phyloP scores from a whole-genome alignment of 2,329 filamentous ascomycete genomes.

The Penicillium sp. region DNA sequence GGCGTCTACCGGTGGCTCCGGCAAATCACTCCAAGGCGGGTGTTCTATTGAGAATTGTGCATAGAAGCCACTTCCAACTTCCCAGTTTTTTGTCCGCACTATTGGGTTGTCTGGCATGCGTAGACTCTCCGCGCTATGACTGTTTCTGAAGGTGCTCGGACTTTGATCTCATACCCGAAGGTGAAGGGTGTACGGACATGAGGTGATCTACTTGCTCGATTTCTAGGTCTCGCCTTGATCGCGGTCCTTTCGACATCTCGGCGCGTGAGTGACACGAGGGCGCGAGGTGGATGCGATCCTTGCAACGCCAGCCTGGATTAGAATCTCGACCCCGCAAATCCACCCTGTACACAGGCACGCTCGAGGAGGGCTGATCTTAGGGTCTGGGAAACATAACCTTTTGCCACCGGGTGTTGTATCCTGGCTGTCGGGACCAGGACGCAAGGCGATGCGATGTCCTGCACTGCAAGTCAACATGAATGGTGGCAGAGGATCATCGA shows the following conservation, averaged over 20 bases:
- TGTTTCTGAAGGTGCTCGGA: not conserved
- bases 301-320: not conserved
- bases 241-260: not conserved
- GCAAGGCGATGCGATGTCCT: conserved; percentile 19
- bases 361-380: conserved; percentile 3
- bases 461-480: conserved; percentile 21
- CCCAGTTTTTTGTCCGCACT: conserved; percentile 1
- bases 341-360: not conserved
- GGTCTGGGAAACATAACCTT: conserved; percentile 11
- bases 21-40: not conserved
- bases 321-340: conserved; percentile 1
- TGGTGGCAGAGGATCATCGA: not conserved
- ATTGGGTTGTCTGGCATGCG: conserved; percentile 18
- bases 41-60: conserved; percentile 12
- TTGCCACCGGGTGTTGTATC: conserved; percentile 10
- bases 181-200: not conserved
- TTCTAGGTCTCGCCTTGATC: not conserved
- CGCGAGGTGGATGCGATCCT: conserved; percentile 1
- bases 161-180: not conserved
- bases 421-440: conserved; percentile 20
- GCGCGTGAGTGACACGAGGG: conserved; percentile 3
- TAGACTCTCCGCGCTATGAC: conserved; percentile 9
- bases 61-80: conserved; percentile 1
- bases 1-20: not conserved
- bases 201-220: not conserved